A percentile compares a stretch with the other conserved stretches of the same genome.
These are phyloP conservation scores for Cicer bijugum DNA, from an alignment of 306 rosid species.

Conservation along the genomic window DNA sequence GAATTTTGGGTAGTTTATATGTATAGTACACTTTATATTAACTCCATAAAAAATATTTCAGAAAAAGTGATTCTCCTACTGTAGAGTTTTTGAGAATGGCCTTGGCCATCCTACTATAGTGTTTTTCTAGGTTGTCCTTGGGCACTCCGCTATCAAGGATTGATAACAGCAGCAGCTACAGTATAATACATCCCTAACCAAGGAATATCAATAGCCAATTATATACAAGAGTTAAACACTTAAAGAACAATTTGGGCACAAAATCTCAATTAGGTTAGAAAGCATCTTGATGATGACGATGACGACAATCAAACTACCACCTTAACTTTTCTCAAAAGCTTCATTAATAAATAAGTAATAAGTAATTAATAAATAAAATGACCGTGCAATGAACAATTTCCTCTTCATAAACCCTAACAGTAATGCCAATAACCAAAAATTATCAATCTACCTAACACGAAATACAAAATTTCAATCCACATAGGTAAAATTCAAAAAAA, in stretches of 20 bases:
- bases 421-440: conserved; percentile 4
- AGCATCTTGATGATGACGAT: background rate
- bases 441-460: background rate
- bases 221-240: background rate
- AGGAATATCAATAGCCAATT: background rate
- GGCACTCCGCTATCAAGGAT: background rate
- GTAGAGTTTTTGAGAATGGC: background rate
- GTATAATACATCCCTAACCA: background rate
- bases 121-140: background rate
- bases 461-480: background rate
- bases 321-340: background rate
- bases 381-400: background rate
- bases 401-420: conserved; percentile 35
- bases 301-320: background rate
- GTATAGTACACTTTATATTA: background rate
- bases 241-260: conserved; percentile 7
- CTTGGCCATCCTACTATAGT: background rate
- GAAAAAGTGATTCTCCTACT: no score
- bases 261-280: background rate
- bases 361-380: background rate
- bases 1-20: background rate
- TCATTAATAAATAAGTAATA: background rate
- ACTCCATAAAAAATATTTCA: no score
- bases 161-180: background rate
- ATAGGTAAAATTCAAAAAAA: conserved; percentile 5